Evolutionary conservation across 371 early-diverging fungal species (phyloP).

Genomic region (Mucor racemosus): DNA sequence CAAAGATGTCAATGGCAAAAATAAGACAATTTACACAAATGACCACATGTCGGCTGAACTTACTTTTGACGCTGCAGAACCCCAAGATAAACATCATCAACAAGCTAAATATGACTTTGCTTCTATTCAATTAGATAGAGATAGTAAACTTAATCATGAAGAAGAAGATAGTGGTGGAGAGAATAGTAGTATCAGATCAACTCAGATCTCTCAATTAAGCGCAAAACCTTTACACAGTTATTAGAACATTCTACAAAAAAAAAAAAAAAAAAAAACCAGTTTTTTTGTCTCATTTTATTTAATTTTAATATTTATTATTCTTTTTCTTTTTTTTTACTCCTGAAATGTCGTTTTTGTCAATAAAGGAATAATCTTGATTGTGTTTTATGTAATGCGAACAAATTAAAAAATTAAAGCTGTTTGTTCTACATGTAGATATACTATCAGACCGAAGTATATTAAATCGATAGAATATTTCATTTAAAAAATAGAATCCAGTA

Average conservation of each 20-base stretch:
- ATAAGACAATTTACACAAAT: constrained; percentile 17
- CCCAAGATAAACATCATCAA: neutral
- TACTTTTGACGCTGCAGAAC: constrained; percentile 22
- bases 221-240: constrained; percentile 31
- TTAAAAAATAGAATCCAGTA: too few relatives aligned
- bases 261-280: neutral
- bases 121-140: constrained; percentile 21
- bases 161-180: constrained; percentile 19
- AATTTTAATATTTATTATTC: neutral
- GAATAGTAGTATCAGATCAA: constrained; percentile 33
- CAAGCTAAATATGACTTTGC: constrained; percentile 22
- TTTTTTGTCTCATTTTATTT: neutral
- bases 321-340: neutral
- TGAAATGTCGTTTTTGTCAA: constrained; percentile 1
- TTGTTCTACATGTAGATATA: too few relatives aligned
- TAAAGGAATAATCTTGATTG: neutral
- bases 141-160: constrained; percentile 16
- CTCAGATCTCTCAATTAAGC: constrained; percentile 30
- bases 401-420: too few relatives aligned
- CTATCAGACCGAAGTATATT: too few relatives aligned
- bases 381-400: too few relatives aligned
- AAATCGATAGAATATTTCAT: too few relatives aligned
- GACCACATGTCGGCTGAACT: constrained; percentile 31
- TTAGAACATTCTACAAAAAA: neutral
- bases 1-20: constrained; percentile 13